Conservation (phyloP, 805 yeast species). For the Cyberlindnera subsufficiens region DNA sequence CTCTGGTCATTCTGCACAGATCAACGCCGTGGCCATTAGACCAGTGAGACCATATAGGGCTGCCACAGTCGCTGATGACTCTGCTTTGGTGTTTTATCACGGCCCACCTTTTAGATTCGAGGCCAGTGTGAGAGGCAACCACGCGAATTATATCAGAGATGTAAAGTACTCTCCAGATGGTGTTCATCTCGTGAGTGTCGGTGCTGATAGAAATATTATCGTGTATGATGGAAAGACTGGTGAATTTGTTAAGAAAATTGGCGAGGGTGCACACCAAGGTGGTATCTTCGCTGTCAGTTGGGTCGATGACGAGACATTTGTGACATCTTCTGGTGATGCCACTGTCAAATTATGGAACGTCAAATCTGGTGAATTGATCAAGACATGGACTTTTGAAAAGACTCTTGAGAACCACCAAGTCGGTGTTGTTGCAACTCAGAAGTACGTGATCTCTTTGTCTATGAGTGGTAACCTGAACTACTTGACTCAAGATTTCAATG, state of each 20-base stretch:
- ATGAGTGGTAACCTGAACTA: constrained; percentile 66
- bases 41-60: constrained; percentile 86
- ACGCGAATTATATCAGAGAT: constrained; percentile 73
- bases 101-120: constrained; percentile 95
- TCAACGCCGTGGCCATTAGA: constrained; percentile 80
- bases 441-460: constrained; percentile 58
- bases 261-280: constrained; percentile 52
- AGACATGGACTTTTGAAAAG: constrained; percentile 46
- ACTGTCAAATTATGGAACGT: constrained; percentile 62
- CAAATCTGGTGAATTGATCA: constrained; percentile 34
- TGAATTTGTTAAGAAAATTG: constrained; percentile 50
- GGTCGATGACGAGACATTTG: constrained; percentile 55
- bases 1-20: constrained; percentile 80
- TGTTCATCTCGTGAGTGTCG: constrained; percentile 65
- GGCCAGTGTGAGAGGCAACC: constrained; percentile 65
- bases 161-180: constrained; percentile 84
- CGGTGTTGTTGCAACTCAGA: constrained; percentile 69
- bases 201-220: constrained; percentile 73
- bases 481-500: constrained; percentile 36
- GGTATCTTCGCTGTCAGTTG: constrained; percentile 79
- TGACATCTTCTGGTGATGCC: constrained; percentile 81
- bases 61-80: constrained; percentile 88
- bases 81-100: constrained; percentile 71
- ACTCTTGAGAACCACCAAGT: constrained; percentile 64
- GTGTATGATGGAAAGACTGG: constrained; percentile 88